Conservation (phyloP, 805 yeast genomes). For the Candida namnaoensis region DNA sequence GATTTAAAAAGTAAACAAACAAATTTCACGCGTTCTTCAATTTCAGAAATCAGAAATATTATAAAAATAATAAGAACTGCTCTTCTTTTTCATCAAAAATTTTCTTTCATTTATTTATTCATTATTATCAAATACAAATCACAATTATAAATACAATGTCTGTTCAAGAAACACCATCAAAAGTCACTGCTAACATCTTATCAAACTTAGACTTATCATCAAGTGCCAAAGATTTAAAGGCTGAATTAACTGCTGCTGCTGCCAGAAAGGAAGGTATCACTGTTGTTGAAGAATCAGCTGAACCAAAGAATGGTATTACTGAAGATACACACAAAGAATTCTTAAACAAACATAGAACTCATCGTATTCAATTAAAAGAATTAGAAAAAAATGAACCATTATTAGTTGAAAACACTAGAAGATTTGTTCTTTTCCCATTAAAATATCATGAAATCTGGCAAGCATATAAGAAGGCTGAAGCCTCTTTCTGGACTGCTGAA, state of each 20-base stretch:
- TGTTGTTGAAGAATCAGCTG: slow-evolving; percentile 16
- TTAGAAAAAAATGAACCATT: slow-evolving; percentile 86
- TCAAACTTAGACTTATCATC: slow-evolving; percentile 42
- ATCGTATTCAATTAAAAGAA: slow-evolving; percentile 66
- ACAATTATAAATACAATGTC: too few species aligned
- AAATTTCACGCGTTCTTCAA: too few species aligned
- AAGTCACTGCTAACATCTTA: slow-evolving; percentile 50
- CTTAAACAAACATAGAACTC: slow-evolving; percentile 52
- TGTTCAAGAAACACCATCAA: slow-evolving; percentile 63
- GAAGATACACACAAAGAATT: slow-evolving; percentile 44
- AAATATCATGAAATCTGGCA: slow-evolving; percentile 98
- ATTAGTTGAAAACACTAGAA: slow-evolving; percentile 71
- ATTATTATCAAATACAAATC: too few species aligned
- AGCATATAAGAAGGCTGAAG: slow-evolving; percentile 98
- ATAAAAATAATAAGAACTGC: too few species aligned
- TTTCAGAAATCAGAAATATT: too few species aligned
- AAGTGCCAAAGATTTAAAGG: slow-evolving; percentile 32
- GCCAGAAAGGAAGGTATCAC: slow-evolving; percentile 24
- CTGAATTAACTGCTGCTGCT: slow-evolving; percentile 31
- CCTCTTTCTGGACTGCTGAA: slow-evolving; percentile 99
- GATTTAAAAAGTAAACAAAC: too few species aligned
- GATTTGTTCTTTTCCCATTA: slow-evolving; percentile 93
- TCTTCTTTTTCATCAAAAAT: too few species aligned
- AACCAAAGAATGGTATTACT: slow-evolving; percentile 17
- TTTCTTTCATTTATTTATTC: too few species aligned